Evolutionary conservation across 2,329 filamentous ascomycete genomes (phyloP), one percentile per base, ranked within the genome.

Genomic region (Bipolaris gigantea): DNA sequence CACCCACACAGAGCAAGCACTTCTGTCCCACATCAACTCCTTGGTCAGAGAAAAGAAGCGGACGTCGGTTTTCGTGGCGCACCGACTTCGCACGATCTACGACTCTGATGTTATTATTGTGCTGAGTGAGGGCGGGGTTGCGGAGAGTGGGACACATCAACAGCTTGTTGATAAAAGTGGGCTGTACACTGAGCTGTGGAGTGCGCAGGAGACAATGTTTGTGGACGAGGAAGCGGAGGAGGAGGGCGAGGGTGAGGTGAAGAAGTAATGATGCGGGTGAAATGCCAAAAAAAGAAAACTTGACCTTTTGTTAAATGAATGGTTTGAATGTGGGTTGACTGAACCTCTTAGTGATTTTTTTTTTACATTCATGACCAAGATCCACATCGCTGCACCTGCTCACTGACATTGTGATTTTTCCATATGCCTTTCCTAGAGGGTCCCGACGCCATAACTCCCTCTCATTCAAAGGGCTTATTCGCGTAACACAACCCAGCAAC

Each of bases 21-120:
- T 97, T 45, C 86, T 97, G 79, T 82, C 87, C 56, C 96, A 97
- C 70, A 97, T 97, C 73, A 96, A 96, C 74, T 88, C 88, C 62
- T 94, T 97, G 48, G 79, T 97, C 49, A 89, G 88, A 63, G 92
- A 96, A 67, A 96, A 96, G 78, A 80, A 81, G 3, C 84, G 92
- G 52, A 97, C 94, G 0, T 97, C 92, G 63, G 90, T 99, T 1
- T 97, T 97, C 70, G 89, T 99, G 5, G 94, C 94, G 6, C 94
- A 97, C 74, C 84, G 94, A 16, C 77, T 99, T 55, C 85, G 93
- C 48, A 97, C 94, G 0, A 97, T 99, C 61, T 96, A 90, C 68
- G 94, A 97, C 68, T 90, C 90, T 35, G 81, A 97, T 75, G 79
- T 92, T 65, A 97, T 97, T 64, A 92, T 97, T 65, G 94, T 97